Percentiles rank a stretch among this genome's conserved stretches.
Evolutionary conservation across 148 eudicot species (phyloP).

Genomic region (Vaccinium vitisidaea): DNA sequence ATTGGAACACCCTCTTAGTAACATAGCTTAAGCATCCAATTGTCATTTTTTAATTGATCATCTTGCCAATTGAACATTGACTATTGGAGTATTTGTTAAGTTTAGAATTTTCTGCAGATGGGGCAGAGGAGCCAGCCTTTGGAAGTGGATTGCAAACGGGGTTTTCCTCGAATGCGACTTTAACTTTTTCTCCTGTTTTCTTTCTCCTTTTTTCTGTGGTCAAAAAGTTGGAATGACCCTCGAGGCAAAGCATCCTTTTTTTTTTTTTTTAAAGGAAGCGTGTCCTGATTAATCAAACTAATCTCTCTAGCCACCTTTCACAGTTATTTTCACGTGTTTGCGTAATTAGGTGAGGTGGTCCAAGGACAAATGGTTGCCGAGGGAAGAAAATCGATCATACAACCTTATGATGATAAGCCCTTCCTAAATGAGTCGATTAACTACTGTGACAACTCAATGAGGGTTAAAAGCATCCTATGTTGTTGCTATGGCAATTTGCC

Average conservation of each 20-base stretch:
- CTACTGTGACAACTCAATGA: too few species aligned
- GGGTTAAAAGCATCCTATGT: background rate
- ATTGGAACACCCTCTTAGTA: too few species aligned
- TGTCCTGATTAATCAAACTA: too few species aligned
- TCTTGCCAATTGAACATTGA: background rate
- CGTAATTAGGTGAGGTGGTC: too few species aligned
- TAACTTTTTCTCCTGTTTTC: background rate
- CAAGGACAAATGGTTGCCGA: too few species aligned
- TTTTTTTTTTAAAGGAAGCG: too few species aligned
- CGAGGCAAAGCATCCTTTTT: background rate
- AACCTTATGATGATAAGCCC: too few species aligned
- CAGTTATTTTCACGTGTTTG: too few species aligned
- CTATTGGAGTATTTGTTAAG: background rate
- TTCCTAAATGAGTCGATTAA: too few species aligned
- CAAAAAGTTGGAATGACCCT: conserved; percentile 4
- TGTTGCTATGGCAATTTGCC: background rate
- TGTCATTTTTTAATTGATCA: background rate
- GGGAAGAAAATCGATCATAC: too few species aligned
- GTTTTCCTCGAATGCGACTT: background rate
- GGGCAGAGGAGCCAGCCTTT: background rate
- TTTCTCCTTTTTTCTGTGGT: background rate
- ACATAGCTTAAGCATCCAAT: background rate
- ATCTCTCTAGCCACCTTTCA: too few species aligned
- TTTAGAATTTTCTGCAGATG: background rate
- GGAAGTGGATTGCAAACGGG: background rate